A percentile compares a stretch with the other conserved stretches of the same genome.
Evolutionary conservation across 345 rosid genomes (phyloP).

Genomic region (Iberis pinnata): DNA sequence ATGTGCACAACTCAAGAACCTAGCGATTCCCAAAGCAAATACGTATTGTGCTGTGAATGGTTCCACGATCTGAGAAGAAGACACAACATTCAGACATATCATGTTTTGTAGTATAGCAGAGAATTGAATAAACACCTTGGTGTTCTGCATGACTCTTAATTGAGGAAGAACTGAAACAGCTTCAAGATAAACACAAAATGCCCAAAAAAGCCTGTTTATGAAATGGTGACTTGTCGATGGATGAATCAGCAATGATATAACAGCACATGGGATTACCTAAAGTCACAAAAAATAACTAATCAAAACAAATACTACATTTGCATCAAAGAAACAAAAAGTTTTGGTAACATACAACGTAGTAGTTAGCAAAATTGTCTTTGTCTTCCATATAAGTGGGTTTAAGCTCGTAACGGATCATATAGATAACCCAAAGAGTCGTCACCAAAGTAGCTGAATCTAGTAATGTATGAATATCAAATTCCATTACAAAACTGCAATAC

Average conservation of each 20-base stretch:
- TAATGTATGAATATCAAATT: slow-evolving; percentile 75
- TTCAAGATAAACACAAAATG: slow-evolving; percentile 91
- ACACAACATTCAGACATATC: slow-evolving; percentile 11
- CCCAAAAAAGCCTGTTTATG: slow-evolving; percentile 68
- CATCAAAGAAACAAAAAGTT: not conserved
- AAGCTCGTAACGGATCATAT: slow-evolving; percentile 79
- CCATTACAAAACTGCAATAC: slow-evolving; percentile 90
- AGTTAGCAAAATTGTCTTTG: slow-evolving; percentile 69
- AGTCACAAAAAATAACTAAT: not conserved
- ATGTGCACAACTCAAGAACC: slow-evolving; percentile 90
- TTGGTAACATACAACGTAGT: slow-evolving; percentile 52
- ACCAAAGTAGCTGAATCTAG: slow-evolving; percentile 71
- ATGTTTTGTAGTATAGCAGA: not conserved
- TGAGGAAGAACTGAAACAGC: slow-evolving; percentile 88
- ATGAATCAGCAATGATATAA: slow-evolving; percentile 56
- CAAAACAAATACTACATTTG: not conserved
- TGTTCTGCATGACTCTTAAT: slow-evolving; percentile 83
- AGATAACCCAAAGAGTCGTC: slow-evolving; percentile 85
- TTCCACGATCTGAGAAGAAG: slow-evolving; percentile 58
- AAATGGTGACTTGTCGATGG: slow-evolving; percentile 66
- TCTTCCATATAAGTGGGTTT: slow-evolving; percentile 76
- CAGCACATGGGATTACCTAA: slow-evolving; percentile 67
- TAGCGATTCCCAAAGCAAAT: slow-evolving; percentile 87
- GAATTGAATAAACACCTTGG: slow-evolving; percentile 42
- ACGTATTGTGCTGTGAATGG: slow-evolving; percentile 93